These are phyloP conservation scores for Chrysoporthe austroafricana DNA, from an alignment of 2,329 filamentous ascomycete genomes.

Conservation along the genomic window DNA sequence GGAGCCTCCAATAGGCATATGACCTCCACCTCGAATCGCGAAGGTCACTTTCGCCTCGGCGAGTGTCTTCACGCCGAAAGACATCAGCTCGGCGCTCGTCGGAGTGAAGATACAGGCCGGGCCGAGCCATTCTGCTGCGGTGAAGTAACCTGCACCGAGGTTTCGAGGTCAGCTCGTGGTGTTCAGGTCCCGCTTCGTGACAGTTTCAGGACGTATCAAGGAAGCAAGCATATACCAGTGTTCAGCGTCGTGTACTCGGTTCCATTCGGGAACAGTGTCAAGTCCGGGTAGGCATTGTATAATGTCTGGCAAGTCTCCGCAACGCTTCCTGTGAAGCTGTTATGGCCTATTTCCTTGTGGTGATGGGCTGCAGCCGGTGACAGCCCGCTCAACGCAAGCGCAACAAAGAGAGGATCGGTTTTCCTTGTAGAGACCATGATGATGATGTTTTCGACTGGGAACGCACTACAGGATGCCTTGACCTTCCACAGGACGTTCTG, in stretches of 20 bases:
- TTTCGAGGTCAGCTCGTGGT: background rate
- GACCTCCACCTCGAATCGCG: slow-evolving; percentile 37
- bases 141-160: slow-evolving; percentile 6
- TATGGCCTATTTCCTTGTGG: background rate
- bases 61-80: slow-evolving; percentile 31
- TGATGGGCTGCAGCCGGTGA: background rate
- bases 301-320: slow-evolving; percentile 8
- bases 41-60: slow-evolving; percentile 31
- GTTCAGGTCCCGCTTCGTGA: background rate
- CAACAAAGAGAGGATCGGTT: background rate
- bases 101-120: slow-evolving; percentile 37
- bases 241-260: slow-evolving; percentile 6
- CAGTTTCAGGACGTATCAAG: background rate
- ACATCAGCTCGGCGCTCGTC: slow-evolving; percentile 21
- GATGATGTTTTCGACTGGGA: background rate
- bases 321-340: background rate
- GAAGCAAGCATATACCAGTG: background rate
- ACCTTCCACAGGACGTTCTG: background rate
- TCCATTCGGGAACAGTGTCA: background rate
- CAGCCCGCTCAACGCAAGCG: background rate
- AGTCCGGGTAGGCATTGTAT: slow-evolving; percentile 8
- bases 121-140: slow-evolving; percentile 17
- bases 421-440: background rate
- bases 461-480: background rate
- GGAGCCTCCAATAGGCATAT: slow-evolving; percentile 34